phyloP scores from a whole-genome alignment of 371 early-diverging fungal genomes.

The Amoeboradix gromovi region DNA sequence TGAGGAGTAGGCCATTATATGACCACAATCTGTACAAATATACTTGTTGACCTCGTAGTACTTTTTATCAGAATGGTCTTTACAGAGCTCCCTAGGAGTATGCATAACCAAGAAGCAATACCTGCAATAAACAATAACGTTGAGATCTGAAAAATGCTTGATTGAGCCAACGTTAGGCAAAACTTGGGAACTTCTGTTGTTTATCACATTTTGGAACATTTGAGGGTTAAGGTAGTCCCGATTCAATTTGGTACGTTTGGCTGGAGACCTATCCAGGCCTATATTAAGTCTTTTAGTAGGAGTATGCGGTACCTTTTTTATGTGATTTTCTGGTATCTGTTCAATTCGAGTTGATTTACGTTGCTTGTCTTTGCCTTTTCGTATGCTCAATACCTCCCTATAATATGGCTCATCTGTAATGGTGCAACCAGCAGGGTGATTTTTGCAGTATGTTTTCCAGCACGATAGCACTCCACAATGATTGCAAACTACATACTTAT shows the following conservation, averaged over 20 bases:
- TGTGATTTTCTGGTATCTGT: not conserved
- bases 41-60: not conserved
- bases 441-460: not conserved
- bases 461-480: not conserved
- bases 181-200: not conserved
- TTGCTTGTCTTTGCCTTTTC: not conserved
- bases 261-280: too few relatives aligned
- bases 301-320: not conserved
- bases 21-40: not conserved
- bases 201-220: not conserved
- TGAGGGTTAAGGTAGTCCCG: not conserved
- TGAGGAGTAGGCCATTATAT: not conserved
- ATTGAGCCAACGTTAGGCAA: not conserved
- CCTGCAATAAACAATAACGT: not conserved
- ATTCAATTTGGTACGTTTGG: too few relatives aligned
- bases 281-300: not conserved
- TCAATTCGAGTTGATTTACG: too few relatives aligned
- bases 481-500: not conserved
- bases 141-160: not conserved
- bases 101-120: not conserved
- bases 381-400: not conserved
- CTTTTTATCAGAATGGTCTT: not conserved
- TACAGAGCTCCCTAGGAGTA: not conserved
- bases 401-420: not conserved
- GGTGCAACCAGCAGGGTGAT: not conserved